Evolutionary conservation across 2,329 filamentous ascomycete genomes (phyloP).

Genomic region (Didymella keratinophila): DNA sequence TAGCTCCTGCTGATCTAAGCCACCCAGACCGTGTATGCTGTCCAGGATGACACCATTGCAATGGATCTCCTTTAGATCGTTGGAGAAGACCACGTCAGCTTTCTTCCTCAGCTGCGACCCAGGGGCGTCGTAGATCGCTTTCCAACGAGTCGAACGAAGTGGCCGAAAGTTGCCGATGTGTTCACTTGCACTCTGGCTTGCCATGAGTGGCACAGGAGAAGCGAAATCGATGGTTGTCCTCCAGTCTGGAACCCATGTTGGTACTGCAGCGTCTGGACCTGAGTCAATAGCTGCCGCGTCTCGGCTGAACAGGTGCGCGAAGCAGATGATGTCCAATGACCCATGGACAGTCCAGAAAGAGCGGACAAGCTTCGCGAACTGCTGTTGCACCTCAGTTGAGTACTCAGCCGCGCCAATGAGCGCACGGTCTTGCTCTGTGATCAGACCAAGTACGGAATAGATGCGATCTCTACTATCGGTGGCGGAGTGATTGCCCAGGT

Average conservation of each 20-base stretch:
- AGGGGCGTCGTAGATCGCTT: constrained; percentile 38
- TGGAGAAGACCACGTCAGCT: constrained; percentile 33
- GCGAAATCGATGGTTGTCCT: constrained; percentile 35
- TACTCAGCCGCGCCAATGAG: constrained; percentile 40
- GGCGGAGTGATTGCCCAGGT: constrained; percentile 40
- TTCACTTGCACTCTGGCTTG: constrained; percentile 41
- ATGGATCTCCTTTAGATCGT: constrained; percentile 33
- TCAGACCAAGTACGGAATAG: constrained; percentile 42
- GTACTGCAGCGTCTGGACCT: constrained; percentile 22
- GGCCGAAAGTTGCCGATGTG: constrained; percentile 44
- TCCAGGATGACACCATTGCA: constrained; percentile 39
- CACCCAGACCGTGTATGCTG: constrained; percentile 34
- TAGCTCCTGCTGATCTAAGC: constrained; percentile 36
- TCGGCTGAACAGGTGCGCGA: constrained; percentile 39
- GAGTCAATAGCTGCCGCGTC: constrained; percentile 27
- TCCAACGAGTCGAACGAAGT: constrained; percentile 31
- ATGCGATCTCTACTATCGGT: constrained; percentile 41
- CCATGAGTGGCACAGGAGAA: constrained; percentile 46
- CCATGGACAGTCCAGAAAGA: constrained; percentile 37
- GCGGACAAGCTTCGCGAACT: constrained; percentile 40
- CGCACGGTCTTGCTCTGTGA: constrained; percentile 32
- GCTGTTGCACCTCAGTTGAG: constrained; percentile 21
- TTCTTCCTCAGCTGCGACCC: constrained; percentile 26
- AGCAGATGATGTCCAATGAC: constrained; percentile 43
- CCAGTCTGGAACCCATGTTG: constrained; percentile 44